Base-by-base conservation (phyloP, 345 rosid genomes). In the Hibiscus mutabilis region DNA sequence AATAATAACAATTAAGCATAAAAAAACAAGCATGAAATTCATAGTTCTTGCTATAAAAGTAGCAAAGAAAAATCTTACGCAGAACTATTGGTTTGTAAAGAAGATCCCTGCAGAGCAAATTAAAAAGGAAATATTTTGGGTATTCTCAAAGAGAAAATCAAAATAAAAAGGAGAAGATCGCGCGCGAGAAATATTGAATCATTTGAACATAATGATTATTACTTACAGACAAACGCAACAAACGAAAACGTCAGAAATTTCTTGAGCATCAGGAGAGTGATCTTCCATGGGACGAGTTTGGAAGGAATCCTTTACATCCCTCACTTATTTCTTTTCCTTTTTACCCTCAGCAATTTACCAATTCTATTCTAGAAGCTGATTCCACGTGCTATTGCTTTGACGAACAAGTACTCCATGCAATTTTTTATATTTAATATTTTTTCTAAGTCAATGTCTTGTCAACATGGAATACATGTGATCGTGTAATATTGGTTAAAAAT, bases 31-130 rank as follows among this genome's bases (percentile, higher is more conserved):
- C 25, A 24, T 22, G 7, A 57, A 65, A 65, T 21, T 14, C 52
- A 18, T 1, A n/a, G 14, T n/a, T 35, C 47, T 63, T 37, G 5
- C 16, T 19, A 8, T 4, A 25, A 21, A 57, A 40, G 25, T 25
- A 57, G 74, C 0, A 63, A 42, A 42, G 14, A 2, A 42, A 42
- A 10, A 10, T 42, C 46, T 42, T 42, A 42, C 46, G 46, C 46
- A 42, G 3, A 10, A 11, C 13, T 42, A 42, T 42, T 42, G 46
- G 98, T 80, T 91, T 93, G 88, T 84, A 86, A 33, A 93, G 82
- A 81, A 93, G 96, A 46, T 91, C 97, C 90, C 98, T 93, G 91
- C 75, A 77, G 63, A 68, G 51, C 57, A 66, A 25, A 52, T 42
- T 18, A 31, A 60, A 27, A 40, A 35, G 42, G 42, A 35, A 29